Conservation (phyloP, 2,329 filamentous ascomycete genomes). For the Beauveria sp. region DNA sequence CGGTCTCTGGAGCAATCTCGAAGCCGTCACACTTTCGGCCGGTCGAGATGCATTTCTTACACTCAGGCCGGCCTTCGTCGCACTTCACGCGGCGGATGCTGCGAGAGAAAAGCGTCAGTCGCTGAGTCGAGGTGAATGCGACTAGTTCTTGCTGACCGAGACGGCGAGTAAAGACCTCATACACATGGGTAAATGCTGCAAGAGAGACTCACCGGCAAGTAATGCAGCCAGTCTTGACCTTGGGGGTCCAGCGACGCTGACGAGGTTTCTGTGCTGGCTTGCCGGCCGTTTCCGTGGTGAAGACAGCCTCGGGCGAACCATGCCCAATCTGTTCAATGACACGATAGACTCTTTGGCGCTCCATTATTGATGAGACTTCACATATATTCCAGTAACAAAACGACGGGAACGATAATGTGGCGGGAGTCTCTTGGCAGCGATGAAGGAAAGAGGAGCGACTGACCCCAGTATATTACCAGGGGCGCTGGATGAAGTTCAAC, state of each 20-base stretch:
- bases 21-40: conserved; percentile 17
- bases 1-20: conserved; percentile 1
- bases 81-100: conserved; percentile 23
- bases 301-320: not conserved
- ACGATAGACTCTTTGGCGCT: conserved; percentile 4
- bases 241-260: conserved; percentile 11
- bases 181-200: not conserved
- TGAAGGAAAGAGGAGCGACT: not conserved
- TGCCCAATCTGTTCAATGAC: not conserved
- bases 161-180: not conserved
- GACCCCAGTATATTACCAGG: not conserved
- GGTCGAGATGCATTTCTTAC: conserved; percentile 17
- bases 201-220: conserved; percentile 15
- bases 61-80: conserved; percentile 20
- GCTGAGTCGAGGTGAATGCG: not conserved
- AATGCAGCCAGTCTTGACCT: conserved; percentile 16
- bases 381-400: not conserved
- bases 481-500: not conserved
- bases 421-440: not conserved
- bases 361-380: not conserved
- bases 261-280: conserved; percentile 1
- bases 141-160: not conserved
- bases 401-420: not conserved
- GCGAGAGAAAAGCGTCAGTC: not conserved
- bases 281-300: not conserved